These are phyloP conservation scores for Pseudohalonectria lignicola DNA, from an alignment of 2,329 filamentous ascomycete species.

Conservation along the genomic window DNA sequence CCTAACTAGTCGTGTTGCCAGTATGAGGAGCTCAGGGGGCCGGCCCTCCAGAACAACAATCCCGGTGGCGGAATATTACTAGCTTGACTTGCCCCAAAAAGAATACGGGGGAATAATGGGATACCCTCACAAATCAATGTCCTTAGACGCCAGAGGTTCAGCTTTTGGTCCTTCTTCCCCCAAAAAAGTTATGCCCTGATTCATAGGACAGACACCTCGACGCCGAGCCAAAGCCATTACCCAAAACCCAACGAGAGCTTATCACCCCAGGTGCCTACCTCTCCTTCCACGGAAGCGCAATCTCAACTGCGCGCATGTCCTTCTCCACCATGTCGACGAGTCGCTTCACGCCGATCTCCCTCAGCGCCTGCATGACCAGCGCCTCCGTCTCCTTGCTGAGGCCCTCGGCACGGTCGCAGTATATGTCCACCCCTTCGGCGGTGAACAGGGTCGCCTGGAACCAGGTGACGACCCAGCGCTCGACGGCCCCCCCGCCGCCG, in stretches of 20 bases:
- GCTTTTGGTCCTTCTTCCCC: no score
- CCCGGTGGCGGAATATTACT: no score
- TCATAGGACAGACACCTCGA: no score
- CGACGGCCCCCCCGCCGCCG: slow-evolving; percentile 19
- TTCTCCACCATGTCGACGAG: slow-evolving; percentile 40
- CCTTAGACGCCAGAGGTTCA: no score
- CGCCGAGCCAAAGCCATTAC: no score
- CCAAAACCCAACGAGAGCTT: background rate
- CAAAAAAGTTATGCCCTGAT: no score
- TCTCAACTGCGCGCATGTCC: slow-evolving; percentile 39
- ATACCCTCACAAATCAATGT: no score
- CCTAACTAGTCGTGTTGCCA: no score
- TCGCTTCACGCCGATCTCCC: slow-evolving; percentile 31
- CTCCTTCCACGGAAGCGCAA: slow-evolving; percentile 39
- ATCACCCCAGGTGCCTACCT: slow-evolving; percentile 3
- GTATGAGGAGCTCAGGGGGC: no score
- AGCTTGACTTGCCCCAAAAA: no score
- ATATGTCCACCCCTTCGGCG: slow-evolving; percentile 70
- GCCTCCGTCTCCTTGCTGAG: slow-evolving; percentile 38
- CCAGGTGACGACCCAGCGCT: slow-evolving; percentile 72
- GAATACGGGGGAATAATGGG: no score
- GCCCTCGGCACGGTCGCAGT: slow-evolving; percentile 52
- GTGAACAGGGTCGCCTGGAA: slow-evolving; percentile 79
- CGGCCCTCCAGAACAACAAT: no score
- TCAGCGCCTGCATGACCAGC: slow-evolving; percentile 4